Evolutionary conservation across 192 early-diverging fungal species (phyloP).

Genomic region (Coemansia sp.): DNA sequence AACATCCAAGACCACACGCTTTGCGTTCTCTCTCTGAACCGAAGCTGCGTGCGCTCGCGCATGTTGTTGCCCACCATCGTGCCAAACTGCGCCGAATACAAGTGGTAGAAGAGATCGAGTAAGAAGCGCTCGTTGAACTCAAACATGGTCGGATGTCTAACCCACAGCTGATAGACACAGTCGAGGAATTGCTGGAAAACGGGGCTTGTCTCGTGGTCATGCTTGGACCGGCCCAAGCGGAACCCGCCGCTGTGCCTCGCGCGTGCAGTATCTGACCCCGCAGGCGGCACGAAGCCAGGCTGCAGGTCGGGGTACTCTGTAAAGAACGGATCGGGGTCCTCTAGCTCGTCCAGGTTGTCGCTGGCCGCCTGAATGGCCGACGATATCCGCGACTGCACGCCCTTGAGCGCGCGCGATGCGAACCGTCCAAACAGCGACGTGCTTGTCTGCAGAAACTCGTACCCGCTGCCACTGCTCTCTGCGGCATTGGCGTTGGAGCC

Average conservation of each 20-base stretch:
- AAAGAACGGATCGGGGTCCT: constrained; percentile 31
- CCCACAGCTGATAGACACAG: constrained; percentile 90
- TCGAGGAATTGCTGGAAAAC: constrained; percentile 98
- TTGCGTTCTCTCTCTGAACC: constrained; percentile 42
- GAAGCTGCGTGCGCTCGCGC: constrained; percentile 61
- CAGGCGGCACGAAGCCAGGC: constrained; percentile 20
- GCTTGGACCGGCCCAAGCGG: constrained; percentile 38
- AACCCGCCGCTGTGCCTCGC: constrained; percentile 10
- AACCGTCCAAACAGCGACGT: constrained; percentile 45
- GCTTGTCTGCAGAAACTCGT: constrained; percentile 28
- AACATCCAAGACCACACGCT: constrained; percentile 83
- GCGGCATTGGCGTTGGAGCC: background rate
- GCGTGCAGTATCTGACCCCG: background rate
- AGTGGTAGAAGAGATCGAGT: constrained; percentile 75
- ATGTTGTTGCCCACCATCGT: constrained; percentile 92
- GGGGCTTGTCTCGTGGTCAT: constrained; percentile 81
- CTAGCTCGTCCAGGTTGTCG: constrained; percentile 34
- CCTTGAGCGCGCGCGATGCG: constrained; percentile 31
- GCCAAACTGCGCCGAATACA: constrained; percentile 91
- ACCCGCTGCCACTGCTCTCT: background rate
- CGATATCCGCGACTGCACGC: constrained; percentile 44
- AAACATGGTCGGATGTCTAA: constrained; percentile 84
- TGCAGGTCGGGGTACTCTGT: constrained; percentile 35
- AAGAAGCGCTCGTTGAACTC: constrained; percentile 88
- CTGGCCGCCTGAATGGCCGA: constrained; percentile 43